Evolutionary conservation across 208 protist species (phyloP), one percentile per base, ranked within the genome.

Genomic region (Trypanosoma platydactyli): DNA sequence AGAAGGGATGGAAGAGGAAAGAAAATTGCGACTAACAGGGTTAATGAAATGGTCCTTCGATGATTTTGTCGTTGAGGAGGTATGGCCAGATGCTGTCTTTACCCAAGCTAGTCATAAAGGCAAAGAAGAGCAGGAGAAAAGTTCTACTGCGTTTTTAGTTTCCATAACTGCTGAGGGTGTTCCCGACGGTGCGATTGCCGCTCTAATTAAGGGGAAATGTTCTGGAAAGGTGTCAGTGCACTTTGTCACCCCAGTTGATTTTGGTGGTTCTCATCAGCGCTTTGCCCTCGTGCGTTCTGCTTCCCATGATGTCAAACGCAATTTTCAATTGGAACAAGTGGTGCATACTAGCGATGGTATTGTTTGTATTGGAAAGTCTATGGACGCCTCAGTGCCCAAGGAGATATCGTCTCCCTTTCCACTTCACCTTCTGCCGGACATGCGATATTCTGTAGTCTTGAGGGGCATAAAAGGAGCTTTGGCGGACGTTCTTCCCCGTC

Each of bases 1-100:
- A n/a, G n/a, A n/a, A n/a, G 44, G 52, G 24, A 38, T 44, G 5
- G 48, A 68, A 16, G 41, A 67, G 12, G 64, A 55, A 24, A 46
- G 63, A n/a, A 53, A 20, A 22, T 49, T 56, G 59, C 78, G 89
- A 0, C 74, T 86, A 2, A 73, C 74, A 13, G 89, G 76, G 1
- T 70, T 94, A 24, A 70, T 94, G 60, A 94, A 94, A 72, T 94
- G 89, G 86, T 76, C 89, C 15, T 94, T 92, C 65, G 89, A 94
- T 52, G 89, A 94, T 60, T 87, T 80, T 54, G 64, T 88, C 45
- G 80, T 94, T 24, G 75, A 91, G 61, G 85, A 94, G 55, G 53
- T 78, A 50, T 68, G 91, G 20, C 74, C 83, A 5, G 55, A 60
- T 30, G 52, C 61, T 11, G 15, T 22, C 1, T 46, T 70, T 41